phyloP scores from a whole-genome alignment of 345 rosid species.

The Salix koriyanagi region DNA sequence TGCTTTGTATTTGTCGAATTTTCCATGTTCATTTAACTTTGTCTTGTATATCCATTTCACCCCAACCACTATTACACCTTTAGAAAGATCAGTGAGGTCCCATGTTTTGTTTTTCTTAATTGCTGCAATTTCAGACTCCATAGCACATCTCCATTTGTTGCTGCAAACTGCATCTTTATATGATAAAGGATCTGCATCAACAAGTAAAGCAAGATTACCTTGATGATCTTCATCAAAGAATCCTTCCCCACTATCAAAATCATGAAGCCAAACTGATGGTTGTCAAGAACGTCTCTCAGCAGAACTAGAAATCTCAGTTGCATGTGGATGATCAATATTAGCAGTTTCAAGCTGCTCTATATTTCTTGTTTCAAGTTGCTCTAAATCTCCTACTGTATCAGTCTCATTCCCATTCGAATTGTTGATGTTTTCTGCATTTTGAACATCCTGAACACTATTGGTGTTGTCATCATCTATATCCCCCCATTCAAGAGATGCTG shows the following conservation, averaged over 20 bases:
- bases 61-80: not conserved
- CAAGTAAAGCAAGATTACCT: not conserved
- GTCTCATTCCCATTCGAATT: not conserved
- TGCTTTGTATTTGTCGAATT: not conserved
- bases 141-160: not conserved
- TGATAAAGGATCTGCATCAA: not conserved
- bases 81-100: not conserved
- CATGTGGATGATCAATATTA: no score
- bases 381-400: no score
- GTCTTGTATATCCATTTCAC: slow-evolving; percentile 4
- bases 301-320: not conserved
- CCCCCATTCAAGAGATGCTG: not conserved
- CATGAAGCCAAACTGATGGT: not conserved
- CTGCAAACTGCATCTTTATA: not conserved
- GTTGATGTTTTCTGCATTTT: no score
- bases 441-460: not conserved
- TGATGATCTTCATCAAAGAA: not conserved
- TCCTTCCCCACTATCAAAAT: not conserved
- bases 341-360: no score
- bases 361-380: no score
- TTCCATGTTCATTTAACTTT: slow-evolving; percentile 5
- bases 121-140: not conserved
- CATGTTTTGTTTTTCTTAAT: not conserved
- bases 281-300: not conserved
- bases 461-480: no score